phyloP scores from a whole-genome alignment of 2,329 filamentous ascomycete genomes.

The Chrysosporium keratinophilum region DNA sequence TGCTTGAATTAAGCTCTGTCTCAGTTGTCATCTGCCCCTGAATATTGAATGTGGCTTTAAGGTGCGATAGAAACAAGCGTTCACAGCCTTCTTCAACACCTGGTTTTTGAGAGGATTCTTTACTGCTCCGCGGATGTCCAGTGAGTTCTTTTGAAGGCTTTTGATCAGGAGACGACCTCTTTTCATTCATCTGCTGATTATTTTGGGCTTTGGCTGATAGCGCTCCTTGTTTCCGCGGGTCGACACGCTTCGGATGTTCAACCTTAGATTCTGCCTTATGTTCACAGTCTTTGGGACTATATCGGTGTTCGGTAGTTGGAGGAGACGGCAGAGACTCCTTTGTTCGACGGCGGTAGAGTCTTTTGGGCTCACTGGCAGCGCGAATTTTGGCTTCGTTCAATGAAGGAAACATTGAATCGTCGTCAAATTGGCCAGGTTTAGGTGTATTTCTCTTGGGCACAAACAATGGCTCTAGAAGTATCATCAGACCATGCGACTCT shows the following conservation, averaged over 20 bases:
- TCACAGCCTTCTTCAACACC: not conserved
- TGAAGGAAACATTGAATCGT: not conserved
- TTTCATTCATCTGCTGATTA: too few species aligned
- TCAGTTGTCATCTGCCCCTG: constrained; percentile 1
- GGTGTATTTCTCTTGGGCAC: not conserved
- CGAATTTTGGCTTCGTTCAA: not conserved
- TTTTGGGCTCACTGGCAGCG: constrained; percentile 1
- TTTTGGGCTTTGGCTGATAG: too few species aligned
- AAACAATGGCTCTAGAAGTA: not conserved
- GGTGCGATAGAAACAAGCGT: constrained; percentile 8
- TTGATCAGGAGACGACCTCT: too few species aligned
- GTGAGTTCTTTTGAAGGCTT: not conserved
- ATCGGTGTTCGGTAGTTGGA: not conserved
- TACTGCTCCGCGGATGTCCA: not conserved
- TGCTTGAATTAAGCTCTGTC: not conserved
- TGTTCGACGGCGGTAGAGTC: not conserved
- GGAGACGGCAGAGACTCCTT: not conserved
- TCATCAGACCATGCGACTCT: not conserved
- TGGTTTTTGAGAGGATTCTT: not conserved
- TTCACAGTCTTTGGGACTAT: too few species aligned
- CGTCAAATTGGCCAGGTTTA: not conserved
- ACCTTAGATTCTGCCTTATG: too few species aligned
- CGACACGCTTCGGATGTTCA: too few species aligned
- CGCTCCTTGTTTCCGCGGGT: too few species aligned
- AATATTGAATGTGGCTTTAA: constrained; percentile 13